Base-by-base conservation (phyloP, 345 rosid species). In the Combretum micranthum region DNA sequence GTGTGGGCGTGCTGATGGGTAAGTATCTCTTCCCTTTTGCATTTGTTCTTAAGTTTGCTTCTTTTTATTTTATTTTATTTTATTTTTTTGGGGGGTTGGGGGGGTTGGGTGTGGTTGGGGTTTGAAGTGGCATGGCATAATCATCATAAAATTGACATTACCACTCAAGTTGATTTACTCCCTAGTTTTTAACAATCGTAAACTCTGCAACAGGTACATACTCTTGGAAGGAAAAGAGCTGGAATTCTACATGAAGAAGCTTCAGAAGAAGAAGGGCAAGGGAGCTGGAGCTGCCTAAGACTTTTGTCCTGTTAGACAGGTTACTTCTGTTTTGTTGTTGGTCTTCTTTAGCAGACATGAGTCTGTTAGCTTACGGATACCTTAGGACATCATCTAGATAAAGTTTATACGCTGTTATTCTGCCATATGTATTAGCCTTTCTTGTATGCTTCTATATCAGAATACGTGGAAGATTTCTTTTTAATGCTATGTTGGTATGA, bases 1-100 rank as follows among this genome's bases (percentile, higher is more conserved):
- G 18, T 78, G 86, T 4, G 83, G 83, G 12, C 83, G 86, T 66
- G 83, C 81, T 48, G 86, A 81, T 50, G 86, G 86, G 86, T 81
- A 73, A n/a, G 64, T 52, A 13, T 9, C 10, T 61, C 22, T 3
- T 12, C 17, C 19, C 19, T 46, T 46, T 15, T 12, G 4, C 5
- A 7, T 14, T 46, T 46, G 9, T 46, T 15, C 16, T 15, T 46
- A 4, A n/a, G n/a, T n/a, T 2, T 13, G 47, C 26, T 25, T 2
- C 5, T 25, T 5, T 25, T 25, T 25, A n/a, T n/a, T n/a, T n/a
- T n/a, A n/a, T n/a, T n/a, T n/a, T n/a, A n/a, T n/a, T n/a, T n/a
- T n/a, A n/a, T n/a, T n/a, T n/a, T n/a, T n/a, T n/a, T n/a, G n/a
- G n/a, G n/a, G n/a, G n/a, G n/a, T n/a, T n/a, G n/a, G n/a, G n/a